Evolutionary conservation across 139 green algal species (phyloP), one percentile per base, ranked within the genome.

Genomic region (Edaphochlamys debaryana): DNA sequence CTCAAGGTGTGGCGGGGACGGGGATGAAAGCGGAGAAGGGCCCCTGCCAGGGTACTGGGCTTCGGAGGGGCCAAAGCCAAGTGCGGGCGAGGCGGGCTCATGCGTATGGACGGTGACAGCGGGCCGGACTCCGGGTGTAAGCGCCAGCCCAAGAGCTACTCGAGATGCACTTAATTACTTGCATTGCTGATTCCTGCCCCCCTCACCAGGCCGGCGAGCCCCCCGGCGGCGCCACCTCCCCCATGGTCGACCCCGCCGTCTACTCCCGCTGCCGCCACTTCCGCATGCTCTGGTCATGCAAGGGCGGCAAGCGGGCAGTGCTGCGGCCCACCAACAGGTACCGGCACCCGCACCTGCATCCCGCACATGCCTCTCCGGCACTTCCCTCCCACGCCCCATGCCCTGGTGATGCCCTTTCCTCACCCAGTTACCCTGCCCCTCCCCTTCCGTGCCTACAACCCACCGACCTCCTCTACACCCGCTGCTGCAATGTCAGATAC

Each of bases 261-360:
- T 97, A 97, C 90, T 92, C 75, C 27, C 90, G 90, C 70, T 95
- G 93, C 83, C 90, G 94, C 32, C 94, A 98, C 90, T 97, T 96
- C 84, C 88, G 94, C 67, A 86, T 94, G 86, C 32, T 87, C 0
- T 92, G 86, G 73, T 93, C 83, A 86, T 90, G 87, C 91, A 98
- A 98, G 87, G 93, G 89, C 8, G 93, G 93, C 79, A 96, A 95
- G 87, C 40, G 32, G 2, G 87, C 90, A 1, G 69, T 93, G 69
- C 90, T 96, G 58, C 60, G 34, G 36, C 89, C 92, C 56, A 94
- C 86, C 19, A 36, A 22, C 37, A 85, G 92, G 50, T 95, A 82
- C 79, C 9, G 9, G 45, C n/a, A n/a, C n/a, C n/a, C n/a, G n/a
- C n/a, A n/a, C n/a, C n/a, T n/a, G n/a, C n/a, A n/a, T n/a, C n/a